phyloP scores from a whole-genome alignment of 441 rosid genomes.

The Pelargonium citronellum region DNA sequence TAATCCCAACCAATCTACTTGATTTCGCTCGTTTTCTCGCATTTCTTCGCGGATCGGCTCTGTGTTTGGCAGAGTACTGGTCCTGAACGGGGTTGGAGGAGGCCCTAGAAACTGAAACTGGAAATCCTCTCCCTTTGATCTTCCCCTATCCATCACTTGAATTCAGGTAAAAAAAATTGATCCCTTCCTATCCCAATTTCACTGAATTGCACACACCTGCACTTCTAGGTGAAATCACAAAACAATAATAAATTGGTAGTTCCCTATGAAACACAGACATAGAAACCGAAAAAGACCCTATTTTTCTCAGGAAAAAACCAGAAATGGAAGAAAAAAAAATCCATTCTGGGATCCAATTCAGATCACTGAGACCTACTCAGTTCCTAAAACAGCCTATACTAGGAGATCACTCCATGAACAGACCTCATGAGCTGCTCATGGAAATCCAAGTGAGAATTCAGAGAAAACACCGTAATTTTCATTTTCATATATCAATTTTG shows the following conservation, averaged over 20 bases:
- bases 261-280: background rate
- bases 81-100: slow-evolving; percentile 44
- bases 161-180: slow-evolving; percentile 7
- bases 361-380: background rate
- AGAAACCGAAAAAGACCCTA: background rate
- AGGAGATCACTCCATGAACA: slow-evolving; percentile 10
- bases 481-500: slow-evolving; percentile 2
- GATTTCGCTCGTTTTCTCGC: slow-evolving; percentile 23
- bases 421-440: background rate
- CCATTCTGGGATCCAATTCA: background rate
- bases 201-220: background rate
- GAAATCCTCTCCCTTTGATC: slow-evolving; percentile 22
- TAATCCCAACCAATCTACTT: slow-evolving; percentile 26
- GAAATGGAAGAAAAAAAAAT: background rate
- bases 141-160: slow-evolving; percentile 27
- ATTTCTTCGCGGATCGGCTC: slow-evolving; percentile 24
- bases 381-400: background rate
- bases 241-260: background rate
- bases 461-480: background rate
- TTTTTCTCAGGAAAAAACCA: background rate
- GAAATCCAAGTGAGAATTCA: slow-evolving; percentile 6
- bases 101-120: slow-evolving; percentile 34
- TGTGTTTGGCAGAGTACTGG: slow-evolving; percentile 26
- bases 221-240: background rate
- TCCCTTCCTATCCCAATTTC: slow-evolving; percentile 1